Evolutionary conservation across 2,329 filamentous ascomycete genomes (phyloP).

Genomic region (Seiridium unicorne): DNA sequence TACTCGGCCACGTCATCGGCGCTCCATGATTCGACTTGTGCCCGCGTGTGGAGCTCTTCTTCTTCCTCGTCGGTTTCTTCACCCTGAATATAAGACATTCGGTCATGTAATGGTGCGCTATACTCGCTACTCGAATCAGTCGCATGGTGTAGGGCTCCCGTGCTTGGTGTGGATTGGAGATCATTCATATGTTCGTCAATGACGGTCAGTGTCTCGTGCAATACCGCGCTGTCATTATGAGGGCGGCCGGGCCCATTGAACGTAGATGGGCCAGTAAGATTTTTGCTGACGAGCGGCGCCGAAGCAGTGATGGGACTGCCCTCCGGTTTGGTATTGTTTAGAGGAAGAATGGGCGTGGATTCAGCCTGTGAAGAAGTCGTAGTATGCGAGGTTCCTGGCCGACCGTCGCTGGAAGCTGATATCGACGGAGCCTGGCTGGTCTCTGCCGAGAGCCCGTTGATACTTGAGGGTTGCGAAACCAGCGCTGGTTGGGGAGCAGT

Average conservation of each 20-base stretch:
- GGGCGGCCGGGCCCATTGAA: slow-evolving; percentile 30
- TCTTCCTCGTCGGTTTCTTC: slow-evolving; percentile 96
- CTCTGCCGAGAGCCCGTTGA: slow-evolving; percentile 20
- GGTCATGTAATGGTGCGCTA: slow-evolving; percentile 72
- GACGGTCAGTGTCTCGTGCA: slow-evolving; percentile 92
- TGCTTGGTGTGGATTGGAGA: slow-evolving; percentile 58
- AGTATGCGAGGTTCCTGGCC: slow-evolving; percentile 16
- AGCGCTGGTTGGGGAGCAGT: slow-evolving; percentile 18
- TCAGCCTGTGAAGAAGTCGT: slow-evolving; percentile 21
- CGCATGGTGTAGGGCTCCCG: slow-evolving; percentile 49
- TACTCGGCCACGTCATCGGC: slow-evolving; percentile 85
- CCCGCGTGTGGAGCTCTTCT: slow-evolving; percentile 61
- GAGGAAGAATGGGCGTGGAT: slow-evolving; percentile 33
- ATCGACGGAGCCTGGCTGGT: slow-evolving; percentile 20
- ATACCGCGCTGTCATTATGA: slow-evolving; percentile 61
- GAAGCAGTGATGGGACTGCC: slow-evolving; percentile 15
- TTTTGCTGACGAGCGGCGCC: slow-evolving; percentile 22
- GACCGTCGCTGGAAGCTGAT: slow-evolving; percentile 25
- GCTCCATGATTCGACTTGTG: slow-evolving; percentile 78
- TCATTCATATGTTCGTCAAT: slow-evolving; percentile 97
- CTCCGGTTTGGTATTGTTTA: slow-evolving; percentile 39
- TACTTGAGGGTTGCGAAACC: slow-evolving; percentile 20
- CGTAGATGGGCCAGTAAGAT: neutral
- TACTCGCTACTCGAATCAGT: slow-evolving; percentile 90
- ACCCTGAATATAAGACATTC: slow-evolving; percentile 88